Percentiles rank a stretch among this genome's conserved stretches.
Evolutionary conservation across 768 basidiomycete genomes (phyloP).

Genomic region (Myochromella boudieri): DNA sequence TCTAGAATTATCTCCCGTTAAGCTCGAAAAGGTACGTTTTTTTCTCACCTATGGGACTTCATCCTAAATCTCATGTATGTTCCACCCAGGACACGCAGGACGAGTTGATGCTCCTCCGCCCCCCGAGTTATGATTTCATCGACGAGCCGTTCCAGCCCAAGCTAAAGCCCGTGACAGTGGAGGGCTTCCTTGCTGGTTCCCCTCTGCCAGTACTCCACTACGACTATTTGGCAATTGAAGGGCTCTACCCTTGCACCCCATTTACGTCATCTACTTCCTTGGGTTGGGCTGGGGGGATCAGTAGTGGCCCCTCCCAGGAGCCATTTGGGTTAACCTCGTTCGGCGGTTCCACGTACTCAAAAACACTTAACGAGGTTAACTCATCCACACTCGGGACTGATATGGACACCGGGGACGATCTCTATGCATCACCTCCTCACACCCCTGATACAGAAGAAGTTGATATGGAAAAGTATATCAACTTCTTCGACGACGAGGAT

Average conservation of each 20-base stretch:
- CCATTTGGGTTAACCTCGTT: no score
- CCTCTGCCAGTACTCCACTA: neutral
- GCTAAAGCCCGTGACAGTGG: neutral
- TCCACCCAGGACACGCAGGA: conserved; percentile 7
- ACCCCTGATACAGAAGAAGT: neutral
- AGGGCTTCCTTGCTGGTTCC: conserved; percentile 6
- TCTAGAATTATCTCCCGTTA: conserved; percentile 18
- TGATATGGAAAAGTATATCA: conserved; percentile 17
- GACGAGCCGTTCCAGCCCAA: conserved; percentile 17
- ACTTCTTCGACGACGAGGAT: conserved; percentile 14
- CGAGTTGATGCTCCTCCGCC: conserved; percentile 9
- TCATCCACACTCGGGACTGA: no score
- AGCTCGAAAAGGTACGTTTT: conserved; percentile 15
- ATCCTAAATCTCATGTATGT: neutral
- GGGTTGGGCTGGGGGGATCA: neutral
- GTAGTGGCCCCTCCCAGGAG: no score
- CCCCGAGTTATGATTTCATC: conserved; percentile 17
- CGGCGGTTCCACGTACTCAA: no score
- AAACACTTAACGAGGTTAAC: no score
- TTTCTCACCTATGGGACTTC: neutral
- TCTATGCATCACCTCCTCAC: neutral
- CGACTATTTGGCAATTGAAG: conserved; percentile 4
- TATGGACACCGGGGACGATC: no score
- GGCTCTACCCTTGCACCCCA: neutral
- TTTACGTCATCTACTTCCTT: neutral